Base-by-base conservation (phyloP, 306 rosid species). In the Phaseolus lunatus region DNA sequence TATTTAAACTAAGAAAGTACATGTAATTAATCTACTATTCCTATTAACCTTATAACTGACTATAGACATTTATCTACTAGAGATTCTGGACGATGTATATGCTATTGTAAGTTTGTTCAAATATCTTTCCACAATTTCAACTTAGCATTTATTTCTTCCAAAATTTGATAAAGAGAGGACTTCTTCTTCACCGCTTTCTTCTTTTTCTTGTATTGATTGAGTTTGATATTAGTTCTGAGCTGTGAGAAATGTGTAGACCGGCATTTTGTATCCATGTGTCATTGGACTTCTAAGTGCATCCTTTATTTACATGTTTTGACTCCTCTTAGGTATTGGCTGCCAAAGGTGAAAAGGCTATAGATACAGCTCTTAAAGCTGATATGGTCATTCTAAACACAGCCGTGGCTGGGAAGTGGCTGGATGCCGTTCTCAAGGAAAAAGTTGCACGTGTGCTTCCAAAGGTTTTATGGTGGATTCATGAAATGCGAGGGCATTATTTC, bases 401-500 rank as follows among this genome's bases (percentile, higher is more conserved):
- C 39, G 99, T 95, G 39, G 96, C 99, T 70, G 99, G 99, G 57
- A 95, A 95, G 87, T 95, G 99, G 99, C 85, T 95, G 79, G 99
- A 90, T 89, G 88, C 86, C 12, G 90, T 91, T 73, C 83, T 92
- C 61, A 92, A 88, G 88, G 97, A 90, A 64, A 92, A 90, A 72
- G 90, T 92, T 81, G 75, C 89, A 44, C 74, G 5, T 2, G 91
- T 92, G 65, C 96, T 95, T 83, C 97, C 99, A 29, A 95, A 92
- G 92, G 96, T 92, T 83, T 89, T 95, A 72, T 95, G 99, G 99
- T 95, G 99, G 99, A 95, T 95, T 87, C 99, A 92, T 86, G 97
- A 95, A 83, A 95, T 95, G 97, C 95, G 97, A 35, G 97, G 97
- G 84, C 89, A 95, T 85, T 95, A 95, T 87, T 95, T 95, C 96